Conservation (phyloP, 352 stramenopile genomes). For the Plasmopara halstedii region DNA sequence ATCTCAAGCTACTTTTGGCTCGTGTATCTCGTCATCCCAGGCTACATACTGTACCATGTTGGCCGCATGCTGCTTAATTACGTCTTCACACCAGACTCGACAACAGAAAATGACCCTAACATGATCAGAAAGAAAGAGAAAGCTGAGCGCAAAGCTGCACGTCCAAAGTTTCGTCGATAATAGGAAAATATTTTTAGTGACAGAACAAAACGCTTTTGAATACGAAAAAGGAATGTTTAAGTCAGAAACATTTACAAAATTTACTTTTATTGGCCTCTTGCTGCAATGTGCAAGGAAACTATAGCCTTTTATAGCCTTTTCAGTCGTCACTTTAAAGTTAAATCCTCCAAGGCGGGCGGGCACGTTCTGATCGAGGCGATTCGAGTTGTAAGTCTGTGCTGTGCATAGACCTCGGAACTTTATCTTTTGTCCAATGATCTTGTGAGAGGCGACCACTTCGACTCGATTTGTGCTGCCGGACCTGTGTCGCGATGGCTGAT, state of each 20-base stretch:
- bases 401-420: not conserved
- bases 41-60: conserved; percentile 74
- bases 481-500: conserved; percentile 37
- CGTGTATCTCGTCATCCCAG: conserved; percentile 72
- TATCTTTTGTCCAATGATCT: conserved; percentile 7
- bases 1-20: conserved; percentile 87
- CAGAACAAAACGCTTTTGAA: too few relatives aligned
- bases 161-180: conserved; percentile 43
- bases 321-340: too few relatives aligned
- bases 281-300: too few relatives aligned
- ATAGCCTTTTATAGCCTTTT: too few relatives aligned
- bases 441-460: conserved; percentile 5
- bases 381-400: conserved; percentile 1
- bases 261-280: too few relatives aligned
- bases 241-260: too few relatives aligned
- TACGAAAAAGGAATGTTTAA: too few relatives aligned
- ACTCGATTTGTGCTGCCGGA: conserved; percentile 17
- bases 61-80: conserved; percentile 74
- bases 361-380: conserved; percentile 2
- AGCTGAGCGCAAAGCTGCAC: conserved; percentile 50
- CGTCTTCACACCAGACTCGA: conserved; percentile 60
- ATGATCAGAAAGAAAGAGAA: conserved; percentile 73
- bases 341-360: conserved; percentile 28
- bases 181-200: too few relatives aligned
- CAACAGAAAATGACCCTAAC: conserved; percentile 47